Base-by-base conservation (phyloP, 495 filamentous ascomycete genomes). In the Penicillium manginii region DNA sequence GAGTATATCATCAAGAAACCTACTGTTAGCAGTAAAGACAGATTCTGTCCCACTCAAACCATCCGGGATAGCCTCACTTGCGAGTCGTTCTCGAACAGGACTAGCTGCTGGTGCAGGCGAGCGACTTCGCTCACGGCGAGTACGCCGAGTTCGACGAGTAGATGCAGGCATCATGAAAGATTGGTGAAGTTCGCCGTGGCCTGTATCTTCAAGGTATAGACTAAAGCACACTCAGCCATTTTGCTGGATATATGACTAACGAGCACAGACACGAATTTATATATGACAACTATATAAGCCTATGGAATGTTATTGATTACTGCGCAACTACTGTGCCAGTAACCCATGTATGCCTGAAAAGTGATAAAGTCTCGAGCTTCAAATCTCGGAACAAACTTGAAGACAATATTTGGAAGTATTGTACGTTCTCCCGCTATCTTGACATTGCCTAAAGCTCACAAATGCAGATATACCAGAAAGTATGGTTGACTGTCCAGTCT, bases 301-400 rank as follows among this genome's bases (percentile, higher is more conserved):
- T 56, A 2, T 56, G 54, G 54, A 56, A 48, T 35, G n/a, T 56
- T 11, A 29, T 56, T 4, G 54, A 56, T 39, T 56, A 56, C 43
- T 39, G 23, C 7, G 54, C 54, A n/a, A 37, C 31, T 0, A 49
- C 54, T 9, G 6, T 56, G 2, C 54, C 54, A 21, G 43, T 56
- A 8, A 56, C 26, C 0, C 10, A 18, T 31, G 39, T 55, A 15
- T 43, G n/a, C 3, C 15, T 31, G 8, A 19, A 45, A 11, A 10
- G 45, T 9, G 23, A 21, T 17, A 39, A n/a, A 39, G 17, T 4
- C 17, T 19, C 40, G 17, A 18, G 7, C 8, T 43, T n/a, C 3
- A 12, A 18, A 18, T n/a, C 40, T 17, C 40, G 40, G 17, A 43
- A 43, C 17, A 6, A 43, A 18, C 8, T 43, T 0, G 40, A 43